Evolutionary conservation across 495 filamentous ascomycete genomes (phyloP), one percentile per base, ranked within the genome.

Genomic region (Cryomyces minteri): DNA sequence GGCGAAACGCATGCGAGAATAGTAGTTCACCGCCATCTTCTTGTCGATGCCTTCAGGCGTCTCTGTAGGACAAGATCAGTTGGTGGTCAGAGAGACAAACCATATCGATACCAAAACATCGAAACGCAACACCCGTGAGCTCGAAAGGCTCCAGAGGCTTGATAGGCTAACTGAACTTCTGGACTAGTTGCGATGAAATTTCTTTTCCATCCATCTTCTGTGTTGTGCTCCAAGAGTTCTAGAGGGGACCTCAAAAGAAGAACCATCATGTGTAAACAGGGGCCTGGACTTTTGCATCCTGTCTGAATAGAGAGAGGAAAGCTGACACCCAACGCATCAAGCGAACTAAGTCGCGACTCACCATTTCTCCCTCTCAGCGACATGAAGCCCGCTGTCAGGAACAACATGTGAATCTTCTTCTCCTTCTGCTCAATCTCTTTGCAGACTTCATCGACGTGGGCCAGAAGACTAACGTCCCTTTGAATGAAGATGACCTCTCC

Each of bases 1-100:
- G 25, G 70, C 67, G 56, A 83, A 81, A 36, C 79, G 71, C 40
- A 71, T 66, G 11, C 80, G 76, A 29, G 71, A 62, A 58, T 83
- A 83, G 60, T 74, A 76, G 41, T 58, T 62, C 4, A 81, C 57
- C 11, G 72, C 58, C 37, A 70, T 58, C 45, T 67, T 66, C 32
- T 61, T 58, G 49, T 76, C 63, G 9, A 84, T 62, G 14, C 64
- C 67, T 57, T 85, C 82, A 2, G 51, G 30, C 0, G 79, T 81
- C 41, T 76, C 74, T 70, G 40, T 5, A 18, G 18, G 0, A 29
- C 62, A 8, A 65, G 18, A 42, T 40, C 8, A 44, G 14, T 44
- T 2, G 4, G 42, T 2, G 44, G 1, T 12, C 12, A 25, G 18
- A 2, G 2, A 25, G 2, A 25, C 2, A 25, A 1, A 25, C 18